Base-by-base conservation (phyloP, 2,329 filamentous ascomycete species). In the Colletotrichum cereale region DNA sequence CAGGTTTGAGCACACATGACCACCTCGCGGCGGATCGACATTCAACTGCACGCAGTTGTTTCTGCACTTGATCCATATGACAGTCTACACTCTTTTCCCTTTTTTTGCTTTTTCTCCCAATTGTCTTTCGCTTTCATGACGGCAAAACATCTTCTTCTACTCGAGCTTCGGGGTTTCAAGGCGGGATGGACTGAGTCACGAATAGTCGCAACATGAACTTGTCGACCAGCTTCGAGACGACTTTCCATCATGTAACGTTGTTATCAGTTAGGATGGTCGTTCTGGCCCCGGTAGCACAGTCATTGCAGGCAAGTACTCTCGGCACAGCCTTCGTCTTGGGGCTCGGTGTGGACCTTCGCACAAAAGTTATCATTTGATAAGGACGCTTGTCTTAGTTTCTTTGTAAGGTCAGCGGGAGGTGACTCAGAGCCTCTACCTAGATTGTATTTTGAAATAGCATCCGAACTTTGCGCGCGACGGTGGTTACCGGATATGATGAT, bases 381-480 rank as follows among this genome's bases (percentile, higher is more conserved):
- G 62, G 38, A 70, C 44, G 26, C 26, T 31, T 48, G 36, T 50
- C 36, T 47, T 56, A 5, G 29, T n/a, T 62, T 36, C n/a, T 55
- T 47, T 48, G 21, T 4, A 34, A 61, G n/a, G 21, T 24, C 42
- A 38, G 18, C 31, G 31, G 38, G 42, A 42, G 53, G 53, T 57
- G 55, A 42, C 7, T 47, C 12, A 61, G 16, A 60, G 11, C 44
- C 63, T 63, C 36, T 29, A 38, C 47, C 57, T 55, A 48, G 52
- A 66, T 63, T 70, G 62, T 62, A 66, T 57, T 57, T 73, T 53
- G 50, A 67, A 38, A 61, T 64, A 82, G 82, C 79, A 84, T 80
- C 76, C 80, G 78, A 80, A 78, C 81, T 79, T 79, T 76, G 42
- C 75, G 74, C 74, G 77, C 76, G 75, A 74, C 77, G 80, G 76